These are phyloP conservation scores for Gyrodon lividus DNA, from an alignment of 768 basidiomycete genomes.

Conservation along the genomic window DNA sequence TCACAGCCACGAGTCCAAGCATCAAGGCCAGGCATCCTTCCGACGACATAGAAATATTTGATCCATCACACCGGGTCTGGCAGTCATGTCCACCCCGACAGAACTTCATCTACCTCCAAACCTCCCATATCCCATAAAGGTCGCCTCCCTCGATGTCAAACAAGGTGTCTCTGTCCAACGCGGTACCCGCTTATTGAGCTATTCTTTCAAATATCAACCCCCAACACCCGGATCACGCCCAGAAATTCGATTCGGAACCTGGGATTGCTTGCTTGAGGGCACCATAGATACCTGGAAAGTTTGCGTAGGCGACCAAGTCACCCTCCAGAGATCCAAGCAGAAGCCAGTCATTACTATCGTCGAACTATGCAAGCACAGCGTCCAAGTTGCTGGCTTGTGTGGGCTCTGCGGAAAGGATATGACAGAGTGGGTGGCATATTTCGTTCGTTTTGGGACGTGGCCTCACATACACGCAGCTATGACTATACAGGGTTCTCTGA, in stretches of 20 bases:
- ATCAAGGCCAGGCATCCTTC: background rate
- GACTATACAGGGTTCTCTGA: constrained; percentile 91
- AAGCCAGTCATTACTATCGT: constrained; percentile 62
- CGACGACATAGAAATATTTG: constrained; percentile 12
- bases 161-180: constrained; percentile 51
- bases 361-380: constrained; percentile 96
- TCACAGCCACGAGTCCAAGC: constrained; percentile 20
- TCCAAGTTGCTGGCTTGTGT: constrained; percentile 90
- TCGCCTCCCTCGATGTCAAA: constrained; percentile 64
- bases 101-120: constrained; percentile 70
- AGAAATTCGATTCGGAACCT: constrained; percentile 81
- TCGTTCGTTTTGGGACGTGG: constrained; percentile 2
- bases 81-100: constrained; percentile 59
- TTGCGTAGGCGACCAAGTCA: constrained; percentile 62
- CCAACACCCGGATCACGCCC: constrained; percentile 44
- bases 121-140: constrained; percentile 86
- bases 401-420: constrained; percentile 95
- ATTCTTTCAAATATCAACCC: constrained; percentile 69
- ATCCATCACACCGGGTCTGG: background rate
- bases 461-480: constrained; percentile 41
- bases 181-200: constrained; percentile 79
- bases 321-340: constrained; percentile 55
- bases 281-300: constrained; percentile 70
- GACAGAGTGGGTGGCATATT: constrained; percentile 61
- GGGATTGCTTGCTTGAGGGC: constrained; percentile 89